Conservation (phyloP, 805 yeast species). For the Metschnikowia hibisci region DNA sequence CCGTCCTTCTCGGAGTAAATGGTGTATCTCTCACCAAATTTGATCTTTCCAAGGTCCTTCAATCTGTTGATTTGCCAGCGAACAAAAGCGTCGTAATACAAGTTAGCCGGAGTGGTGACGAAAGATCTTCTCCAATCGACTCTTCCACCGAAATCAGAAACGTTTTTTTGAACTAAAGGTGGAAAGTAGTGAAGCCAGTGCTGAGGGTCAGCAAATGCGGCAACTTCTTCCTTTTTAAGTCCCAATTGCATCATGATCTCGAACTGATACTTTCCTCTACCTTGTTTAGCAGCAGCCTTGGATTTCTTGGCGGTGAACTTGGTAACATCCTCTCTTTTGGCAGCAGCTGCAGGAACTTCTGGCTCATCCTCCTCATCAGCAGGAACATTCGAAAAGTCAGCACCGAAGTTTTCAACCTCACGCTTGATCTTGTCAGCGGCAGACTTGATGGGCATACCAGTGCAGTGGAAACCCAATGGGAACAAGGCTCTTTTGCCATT, state of each 20-base stretch:
- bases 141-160: conserved; percentile 80
- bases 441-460: conserved; percentile 97
- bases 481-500: conserved; percentile 86
- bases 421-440: conserved; percentile 93
- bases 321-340: conserved; percentile 68
- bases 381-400: conserved; percentile 67
- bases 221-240: conserved; percentile 75
- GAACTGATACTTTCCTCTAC: conserved; percentile 90
- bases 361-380: conserved; percentile 52
- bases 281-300: conserved; percentile 90
- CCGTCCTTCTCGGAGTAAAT: conserved; percentile 97
- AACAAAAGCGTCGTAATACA: conserved; percentile 84
- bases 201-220: conserved; percentile 85
- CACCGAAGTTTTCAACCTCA: conserved; percentile 89
- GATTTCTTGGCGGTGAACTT: conserved; percentile 91
- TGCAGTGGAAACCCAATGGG: conserved; percentile 98
- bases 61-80: conserved; percentile 95
- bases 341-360: conserved; percentile 28
- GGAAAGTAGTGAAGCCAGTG: conserved; percentile 94
- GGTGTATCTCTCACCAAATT: conserved; percentile 97
- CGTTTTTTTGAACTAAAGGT: conserved; percentile 77
- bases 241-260: conserved; percentile 97
- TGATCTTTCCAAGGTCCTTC: conserved; percentile 82
- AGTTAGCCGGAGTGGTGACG: conserved; percentile 92
- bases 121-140: conserved; percentile 98